Base-by-base conservation (phyloP, 2,329 filamentous ascomycete genomes). In the Phaeomoniella chlamydospora region DNA sequence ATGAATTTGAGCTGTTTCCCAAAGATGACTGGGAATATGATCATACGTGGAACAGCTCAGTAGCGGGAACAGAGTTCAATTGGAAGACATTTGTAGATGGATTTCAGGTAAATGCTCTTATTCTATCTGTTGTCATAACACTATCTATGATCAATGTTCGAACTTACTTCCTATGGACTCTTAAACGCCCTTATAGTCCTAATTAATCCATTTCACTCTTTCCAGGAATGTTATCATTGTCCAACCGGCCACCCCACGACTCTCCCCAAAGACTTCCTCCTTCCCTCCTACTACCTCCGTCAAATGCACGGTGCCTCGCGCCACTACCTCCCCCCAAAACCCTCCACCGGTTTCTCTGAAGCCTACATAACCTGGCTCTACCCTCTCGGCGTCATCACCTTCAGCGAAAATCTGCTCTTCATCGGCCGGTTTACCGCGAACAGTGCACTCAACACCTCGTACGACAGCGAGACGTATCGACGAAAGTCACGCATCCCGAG, bases 11-110 rank as follows among this genome's bases (percentile, higher is more conserved):
- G 5, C 45, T 58, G 29, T 67, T 66, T 53, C 57, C 68, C 45
- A 68, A 64, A 40, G 59, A 65, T 0, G 58, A 72, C 34, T 77
- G 72, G 49, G 49, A 55, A 14, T 75, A 73, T 43, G 69, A 74
- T 43, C 69, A 74, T 48, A 54, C 56, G 18, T 74, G 68, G 68
- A 63, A 72, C 44, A 68, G 41, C 26, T 41, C 38, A 9, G 37
- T 39, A 12, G 42, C 71, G 61, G 66, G 70, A 33, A 65, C 64
- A 0, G 61, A 65, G 26, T 71, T 67, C 49, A 74, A 74, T 55
- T 75, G 71, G 71, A 74, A 74, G 55, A 66, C 41, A 3, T 44
- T 43, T 35, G 41, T 39, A 18, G 42, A 44, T 37, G 42, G 41
- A 6, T 44, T 44, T 32, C 41, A 43, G 35, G 40, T 42, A 15